Percentiles rank a stretch among this genome's conserved stretches.
phyloP scores from a whole-genome alignment of 768 basidiomycete genomes.

The Phaffia australis region DNA sequence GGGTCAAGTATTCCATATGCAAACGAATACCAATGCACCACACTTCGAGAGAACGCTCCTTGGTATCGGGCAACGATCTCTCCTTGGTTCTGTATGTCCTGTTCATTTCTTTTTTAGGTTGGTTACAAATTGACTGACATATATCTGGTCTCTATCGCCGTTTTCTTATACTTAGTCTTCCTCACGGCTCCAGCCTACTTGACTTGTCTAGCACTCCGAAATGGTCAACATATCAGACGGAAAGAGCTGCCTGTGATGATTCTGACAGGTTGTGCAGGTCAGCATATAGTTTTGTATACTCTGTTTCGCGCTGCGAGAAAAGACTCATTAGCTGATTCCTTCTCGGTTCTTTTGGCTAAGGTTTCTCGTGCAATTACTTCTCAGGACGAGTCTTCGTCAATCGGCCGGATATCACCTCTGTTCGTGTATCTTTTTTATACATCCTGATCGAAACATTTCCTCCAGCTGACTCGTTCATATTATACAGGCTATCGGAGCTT shows the following conservation, averaged over 20 bases:
- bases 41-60: constrained; percentile 50
- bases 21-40: constrained; percentile 51
- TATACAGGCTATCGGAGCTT: constrained; percentile 43
- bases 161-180: constrained; percentile 31
- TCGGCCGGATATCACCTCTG: constrained; percentile 62
- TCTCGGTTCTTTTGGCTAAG: background rate
- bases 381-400: constrained; percentile 50
- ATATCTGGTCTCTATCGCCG: background rate
- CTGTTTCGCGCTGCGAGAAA: background rate
- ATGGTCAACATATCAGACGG: constrained; percentile 38
- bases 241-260: constrained; percentile 43
- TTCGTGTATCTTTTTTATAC: constrained; percentile 46
- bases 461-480: background rate
- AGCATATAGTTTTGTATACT: constrained; percentile 39
- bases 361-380: constrained; percentile 53
- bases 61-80: constrained; percentile 69
- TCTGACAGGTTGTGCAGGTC: constrained; percentile 55
- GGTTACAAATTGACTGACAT: background rate
- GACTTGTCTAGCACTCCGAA: constrained; percentile 37
- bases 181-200: constrained; percentile 39
- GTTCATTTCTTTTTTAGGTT: background rate
- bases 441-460: constrained; percentile 24
- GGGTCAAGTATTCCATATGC: constrained; percentile 43
- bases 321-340: background rate
- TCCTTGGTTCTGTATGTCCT: constrained; percentile 54